A percentile compares a stretch with the other conserved stretches of the same genome.
Conservation (phyloP, 2,329 filamentous ascomycete species). For the Dothideomycetes sp. region DNA sequence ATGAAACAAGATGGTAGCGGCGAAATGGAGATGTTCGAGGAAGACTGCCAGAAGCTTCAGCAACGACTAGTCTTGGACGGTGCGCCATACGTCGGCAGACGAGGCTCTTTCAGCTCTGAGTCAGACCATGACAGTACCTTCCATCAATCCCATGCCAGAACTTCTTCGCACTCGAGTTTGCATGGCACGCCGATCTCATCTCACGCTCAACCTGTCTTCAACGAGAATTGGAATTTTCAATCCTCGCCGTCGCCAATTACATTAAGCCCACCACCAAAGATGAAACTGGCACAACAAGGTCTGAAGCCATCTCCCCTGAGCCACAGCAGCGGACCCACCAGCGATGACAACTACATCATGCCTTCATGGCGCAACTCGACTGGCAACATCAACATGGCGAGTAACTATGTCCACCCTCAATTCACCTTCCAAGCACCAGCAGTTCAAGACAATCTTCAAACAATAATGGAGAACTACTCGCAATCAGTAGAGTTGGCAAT, state of each 20-base stretch:
- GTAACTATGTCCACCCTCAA: conserved; percentile 14
- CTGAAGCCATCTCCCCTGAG: conserved; percentile 15
- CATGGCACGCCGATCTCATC: conserved; percentile 24
- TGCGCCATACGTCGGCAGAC: conserved; percentile 36
- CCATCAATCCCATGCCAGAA: conserved; percentile 19
- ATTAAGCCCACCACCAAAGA: conserved; percentile 14
- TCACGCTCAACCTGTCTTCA: conserved; percentile 18
- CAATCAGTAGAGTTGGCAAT: neutral
- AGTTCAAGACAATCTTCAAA: conserved; percentile 3
- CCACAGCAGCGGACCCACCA: conserved; percentile 7
- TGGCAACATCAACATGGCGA: neutral
- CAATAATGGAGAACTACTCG: neutral
- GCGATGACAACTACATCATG: conserved; percentile 9
- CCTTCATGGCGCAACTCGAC: conserved; percentile 9
- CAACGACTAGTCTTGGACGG: conserved; percentile 42
- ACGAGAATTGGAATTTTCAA: conserved; percentile 18
- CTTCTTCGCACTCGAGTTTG: conserved; percentile 18
- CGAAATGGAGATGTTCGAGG: conserved; percentile 45
- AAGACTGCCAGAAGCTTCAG: conserved; percentile 45
- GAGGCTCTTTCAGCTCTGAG: conserved; percentile 45
- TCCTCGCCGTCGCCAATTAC: conserved; percentile 16
- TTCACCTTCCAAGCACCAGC: conserved; percentile 11
- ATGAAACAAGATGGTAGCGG: conserved; percentile 33
- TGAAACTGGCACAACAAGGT: conserved; percentile 11
- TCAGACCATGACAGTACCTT: conserved; percentile 38